These are phyloP conservation scores for Fusarium penzigii DNA, from an alignment of 2,329 filamentous ascomycete species.

Conservation along the genomic window DNA sequence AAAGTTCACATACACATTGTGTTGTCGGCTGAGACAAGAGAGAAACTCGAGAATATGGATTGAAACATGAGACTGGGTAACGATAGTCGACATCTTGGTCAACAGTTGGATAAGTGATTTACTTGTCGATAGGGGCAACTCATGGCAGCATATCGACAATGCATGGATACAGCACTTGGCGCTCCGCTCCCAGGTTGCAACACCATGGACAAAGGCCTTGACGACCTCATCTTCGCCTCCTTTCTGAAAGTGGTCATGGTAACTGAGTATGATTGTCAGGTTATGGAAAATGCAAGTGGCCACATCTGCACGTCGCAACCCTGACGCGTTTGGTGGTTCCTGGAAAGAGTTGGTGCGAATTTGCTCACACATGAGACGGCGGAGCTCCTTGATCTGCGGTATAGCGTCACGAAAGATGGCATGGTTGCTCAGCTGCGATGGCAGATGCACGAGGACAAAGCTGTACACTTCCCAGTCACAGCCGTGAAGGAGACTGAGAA, in stretches of 20 bases:
- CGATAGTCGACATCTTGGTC: slow-evolving; percentile 92
- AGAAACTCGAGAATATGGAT: slow-evolving; percentile 96
- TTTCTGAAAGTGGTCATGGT: slow-evolving; percentile 82
- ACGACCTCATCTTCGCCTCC: slow-evolving; percentile 88
- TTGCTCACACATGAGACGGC: slow-evolving; percentile 78
- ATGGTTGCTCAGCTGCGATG: slow-evolving; percentile 87
- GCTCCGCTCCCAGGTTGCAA: slow-evolving; percentile 81
- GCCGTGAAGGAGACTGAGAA: slow-evolving; percentile 72
- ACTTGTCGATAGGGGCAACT: slow-evolving; percentile 83
- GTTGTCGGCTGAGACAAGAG: slow-evolving; percentile 82
- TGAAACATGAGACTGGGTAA: slow-evolving; percentile 88
- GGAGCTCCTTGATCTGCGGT: slow-evolving; percentile 72
- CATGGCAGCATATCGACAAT: slow-evolving; percentile 90
- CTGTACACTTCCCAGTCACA: slow-evolving; percentile 92
- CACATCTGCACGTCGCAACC: slow-evolving; percentile 83
- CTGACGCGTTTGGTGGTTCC: slow-evolving; percentile 77
- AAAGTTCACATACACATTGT: slow-evolving; percentile 84
- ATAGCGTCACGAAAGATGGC: slow-evolving; percentile 77
- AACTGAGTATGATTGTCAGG: slow-evolving; percentile 85
- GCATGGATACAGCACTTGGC: slow-evolving; percentile 94
- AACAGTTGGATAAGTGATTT: slow-evolving; percentile 84
- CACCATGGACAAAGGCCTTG: slow-evolving; percentile 80
- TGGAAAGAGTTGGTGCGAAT: slow-evolving; percentile 75
- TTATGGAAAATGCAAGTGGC: slow-evolving; percentile 86
- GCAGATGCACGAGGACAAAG: slow-evolving; percentile 82